phyloP scores from a whole-genome alignment of 106 monocot genomes.

The Alisma plantagoaquatica region DNA sequence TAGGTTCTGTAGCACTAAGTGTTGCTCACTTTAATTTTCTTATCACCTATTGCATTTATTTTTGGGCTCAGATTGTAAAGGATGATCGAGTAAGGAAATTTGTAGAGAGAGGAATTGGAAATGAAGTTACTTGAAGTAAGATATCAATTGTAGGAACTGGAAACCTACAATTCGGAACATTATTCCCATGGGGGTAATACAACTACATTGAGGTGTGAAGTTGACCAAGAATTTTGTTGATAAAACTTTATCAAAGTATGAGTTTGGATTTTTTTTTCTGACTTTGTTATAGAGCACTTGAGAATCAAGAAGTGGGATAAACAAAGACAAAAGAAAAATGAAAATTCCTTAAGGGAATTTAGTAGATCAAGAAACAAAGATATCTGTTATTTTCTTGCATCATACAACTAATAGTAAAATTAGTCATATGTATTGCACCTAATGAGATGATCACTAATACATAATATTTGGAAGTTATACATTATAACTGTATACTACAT shows the following conservation, averaged over 20 bases:
- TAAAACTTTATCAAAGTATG: no score
- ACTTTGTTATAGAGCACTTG: conserved; percentile 23
- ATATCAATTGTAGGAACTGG: conserved; percentile 31
- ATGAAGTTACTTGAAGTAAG: no score
- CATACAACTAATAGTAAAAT: no score
- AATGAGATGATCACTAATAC: background rate
- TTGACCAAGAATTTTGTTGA: no score
- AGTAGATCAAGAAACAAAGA: conserved; percentile 64
- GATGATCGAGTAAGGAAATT: no score
- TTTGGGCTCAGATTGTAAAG: no score
- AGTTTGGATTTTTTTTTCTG: no score
- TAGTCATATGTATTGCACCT: background rate
- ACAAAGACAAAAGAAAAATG: conserved; percentile 30
- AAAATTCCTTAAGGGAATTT: conserved; percentile 48
- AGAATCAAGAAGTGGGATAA: conserved; percentile 31
- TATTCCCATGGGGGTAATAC: conserved; percentile 7
- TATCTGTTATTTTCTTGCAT: conserved; percentile 13
- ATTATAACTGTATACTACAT: background rate
- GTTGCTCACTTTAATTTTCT: no score
- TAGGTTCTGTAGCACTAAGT: no score
- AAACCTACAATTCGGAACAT: conserved; percentile 4
- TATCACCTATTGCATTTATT: no score
- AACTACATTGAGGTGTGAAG: conserved; percentile 27
- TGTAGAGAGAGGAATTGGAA: no score
- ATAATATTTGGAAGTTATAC: background rate